Evolutionary conservation across 306 rosid genomes (phyloP), one percentile per base, ranked within the genome.

Genomic region (Castanea sativa): DNA sequence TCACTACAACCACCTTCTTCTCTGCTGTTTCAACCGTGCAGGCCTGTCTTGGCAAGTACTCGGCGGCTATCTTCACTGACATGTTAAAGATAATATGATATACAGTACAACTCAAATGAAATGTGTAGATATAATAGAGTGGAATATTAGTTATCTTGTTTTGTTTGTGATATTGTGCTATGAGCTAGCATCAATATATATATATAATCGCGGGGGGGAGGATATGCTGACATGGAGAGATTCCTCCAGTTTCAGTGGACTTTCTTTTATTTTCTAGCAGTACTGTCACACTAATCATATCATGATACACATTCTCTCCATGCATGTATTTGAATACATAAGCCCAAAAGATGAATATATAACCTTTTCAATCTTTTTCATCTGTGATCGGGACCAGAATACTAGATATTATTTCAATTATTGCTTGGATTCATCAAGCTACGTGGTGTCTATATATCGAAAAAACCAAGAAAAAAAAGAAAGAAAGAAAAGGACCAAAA

Each of bases 21-120:
- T 69, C 58, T 73, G 55, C 85, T 25, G 4, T 71, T 74, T 80
- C 74, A 71, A 30, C 73, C 60, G 3, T 41, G 45, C 45, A 41
- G 45, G 75, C 64, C 63, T 68, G 53, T 79, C 57, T 58, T 32
- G 82, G 84, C 80, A 83, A 80, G 59, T 78, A 76, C 78, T 87
- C 93, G 27, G 86, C 91, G 2, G 87, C 94, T 78, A 90, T 82
- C 88, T 88, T 92, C 82, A 80, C 58, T 84, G 90, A 84, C 97
- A 90, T 85, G 13, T 33, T 73, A n/a, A 55, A 67, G 73, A 23
- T 71, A 60, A 45, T 10, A 53, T 77, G 8, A 38, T 15, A 57
- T 2, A 49, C 76, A 71, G 55, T 68, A 41, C 55, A 79, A 41
- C 45, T 41, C 45, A 41, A 41, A 41, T 41, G 45, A 41, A 86